Percentiles rank a stretch among this genome's conserved stretches.
These are phyloP conservation scores for Leonotis leonurus DNA, from an alignment of 257 asterid species.

Conservation along the genomic window DNA sequence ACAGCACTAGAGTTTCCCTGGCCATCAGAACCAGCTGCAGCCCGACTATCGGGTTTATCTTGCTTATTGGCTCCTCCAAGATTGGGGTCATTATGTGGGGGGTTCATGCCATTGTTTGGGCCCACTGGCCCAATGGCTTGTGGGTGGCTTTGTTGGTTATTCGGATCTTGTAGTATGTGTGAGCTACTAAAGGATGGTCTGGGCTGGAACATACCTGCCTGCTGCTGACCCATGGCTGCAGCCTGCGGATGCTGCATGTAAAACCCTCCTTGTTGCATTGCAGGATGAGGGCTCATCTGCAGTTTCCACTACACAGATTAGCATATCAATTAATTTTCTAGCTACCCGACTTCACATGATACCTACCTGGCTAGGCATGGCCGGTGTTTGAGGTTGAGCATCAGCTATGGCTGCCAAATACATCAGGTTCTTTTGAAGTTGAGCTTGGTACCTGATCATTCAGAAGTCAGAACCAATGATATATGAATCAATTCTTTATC, in stretches of 20 bases:
- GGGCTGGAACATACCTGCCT: constrained; percentile 38
- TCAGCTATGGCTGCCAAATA: constrained; percentile 96
- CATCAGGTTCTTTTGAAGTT: constrained; percentile 87
- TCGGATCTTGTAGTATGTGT: constrained; percentile 46
- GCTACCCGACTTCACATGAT: neutral
- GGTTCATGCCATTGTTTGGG: constrained; percentile 34
- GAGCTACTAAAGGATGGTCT: constrained; percentile 46
- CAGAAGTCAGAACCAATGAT: neutral
- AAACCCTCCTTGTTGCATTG: constrained; percentile 71
- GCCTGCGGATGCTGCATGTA: constrained; percentile 83
- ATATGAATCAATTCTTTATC: neutral
- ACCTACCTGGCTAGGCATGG: constrained; percentile 64
- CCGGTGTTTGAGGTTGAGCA: constrained; percentile 81
- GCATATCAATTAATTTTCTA: too few species aligned
- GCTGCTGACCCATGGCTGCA: constrained; percentile 60
- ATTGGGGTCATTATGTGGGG: too few species aligned
- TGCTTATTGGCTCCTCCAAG: constrained; percentile 43
- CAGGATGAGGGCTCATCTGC: constrained; percentile 63
- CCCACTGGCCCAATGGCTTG: constrained; percentile 41
- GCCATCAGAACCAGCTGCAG: constrained; percentile 27
- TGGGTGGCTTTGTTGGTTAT: constrained; percentile 17
- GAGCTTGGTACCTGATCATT: constrained; percentile 72
- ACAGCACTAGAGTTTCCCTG: too few species aligned
- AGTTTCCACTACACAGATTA: too few species aligned
- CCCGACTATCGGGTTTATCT: constrained; percentile 33